Evolutionary conservation across 2,329 filamentous ascomycete species (phyloP).

Genomic region (Fragosphaeria purpurea): DNA sequence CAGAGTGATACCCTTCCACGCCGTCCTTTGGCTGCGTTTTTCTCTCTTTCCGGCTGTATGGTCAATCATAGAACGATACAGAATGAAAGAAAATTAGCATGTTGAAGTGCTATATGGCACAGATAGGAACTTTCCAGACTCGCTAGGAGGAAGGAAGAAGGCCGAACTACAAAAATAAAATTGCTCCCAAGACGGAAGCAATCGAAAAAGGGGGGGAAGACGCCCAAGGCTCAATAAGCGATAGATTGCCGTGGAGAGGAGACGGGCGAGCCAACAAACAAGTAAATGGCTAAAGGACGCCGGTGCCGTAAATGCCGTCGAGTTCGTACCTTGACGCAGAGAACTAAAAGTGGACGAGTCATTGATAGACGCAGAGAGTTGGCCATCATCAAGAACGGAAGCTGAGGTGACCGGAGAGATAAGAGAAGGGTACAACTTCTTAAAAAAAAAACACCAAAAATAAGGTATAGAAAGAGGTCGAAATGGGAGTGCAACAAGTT

Average conservation of each 20-base stretch:
- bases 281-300: slow-evolving; percentile 4
- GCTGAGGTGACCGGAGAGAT: too few relatives aligned
- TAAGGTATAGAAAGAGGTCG: too few relatives aligned
- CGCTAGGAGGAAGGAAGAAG: background rate
- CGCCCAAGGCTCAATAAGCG: slow-evolving; percentile 1
- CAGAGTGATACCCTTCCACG: background rate
- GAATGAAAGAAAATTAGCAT: background rate
- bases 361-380: too few relatives aligned
- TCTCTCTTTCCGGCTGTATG: background rate
- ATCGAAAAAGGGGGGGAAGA: background rate
- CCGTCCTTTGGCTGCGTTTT: background rate
- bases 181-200: slow-evolving; percentile 5
- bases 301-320: slow-evolving; percentile 2
- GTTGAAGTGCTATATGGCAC: background rate
- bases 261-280: background rate
- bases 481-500: too few relatives aligned
- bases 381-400: too few relatives aligned
- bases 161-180: background rate
- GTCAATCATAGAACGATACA: background rate
- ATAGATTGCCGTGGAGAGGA: slow-evolving; percentile 4
- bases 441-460: too few relatives aligned
- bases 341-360: background rate
- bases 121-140: too few relatives aligned
- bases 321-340: background rate
- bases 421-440: too few relatives aligned